Percentiles rank a stretch among this genome's conserved stretches.
phyloP scores from a whole-genome alignment of 441 rosid genomes.

The Cnidoscolus chayamansa region DNA sequence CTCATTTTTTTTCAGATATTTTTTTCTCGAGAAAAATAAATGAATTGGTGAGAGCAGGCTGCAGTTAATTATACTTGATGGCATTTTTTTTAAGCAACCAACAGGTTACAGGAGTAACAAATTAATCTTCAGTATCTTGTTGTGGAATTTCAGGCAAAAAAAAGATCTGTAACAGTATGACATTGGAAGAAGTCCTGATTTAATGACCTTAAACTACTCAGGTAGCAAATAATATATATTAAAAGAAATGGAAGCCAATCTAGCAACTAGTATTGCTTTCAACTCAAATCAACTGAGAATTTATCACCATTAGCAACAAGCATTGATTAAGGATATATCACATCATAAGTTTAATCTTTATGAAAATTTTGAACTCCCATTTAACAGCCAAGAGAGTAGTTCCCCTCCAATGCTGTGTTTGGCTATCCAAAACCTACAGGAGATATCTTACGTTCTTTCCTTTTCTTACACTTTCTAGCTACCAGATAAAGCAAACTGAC shows the following conservation, averaged over 20 bases:
- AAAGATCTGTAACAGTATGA: not conserved
- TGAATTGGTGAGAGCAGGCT: too few species aligned
- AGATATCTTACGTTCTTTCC: not conserved
- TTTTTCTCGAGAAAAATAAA: too few species aligned
- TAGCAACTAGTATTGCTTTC: not conserved
- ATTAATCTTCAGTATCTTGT: not conserved
- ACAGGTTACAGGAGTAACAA: not conserved
- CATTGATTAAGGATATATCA: not conserved
- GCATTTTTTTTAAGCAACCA: not conserved
- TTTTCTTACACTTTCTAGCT: constrained; percentile 19
- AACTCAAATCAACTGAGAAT: not conserved
- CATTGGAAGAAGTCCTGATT: not conserved
- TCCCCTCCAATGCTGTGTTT: too few species aligned
- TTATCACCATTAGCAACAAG: not conserved
- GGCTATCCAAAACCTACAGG: too few species aligned
- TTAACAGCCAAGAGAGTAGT: too few species aligned
- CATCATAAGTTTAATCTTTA: not conserved
- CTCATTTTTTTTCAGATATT: too few species aligned
- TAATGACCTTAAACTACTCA: not conserved
- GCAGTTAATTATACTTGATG: not conserved
- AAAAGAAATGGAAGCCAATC: not conserved
- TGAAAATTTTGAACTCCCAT: not conserved
- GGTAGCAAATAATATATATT: not conserved
- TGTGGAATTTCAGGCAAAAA: too few species aligned
- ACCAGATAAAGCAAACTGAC: constrained; percentile 20